Evolutionary conservation across 805 yeast species (phyloP), one percentile per base, ranked within the genome.

Genomic region (Candida palmyrensis): DNA sequence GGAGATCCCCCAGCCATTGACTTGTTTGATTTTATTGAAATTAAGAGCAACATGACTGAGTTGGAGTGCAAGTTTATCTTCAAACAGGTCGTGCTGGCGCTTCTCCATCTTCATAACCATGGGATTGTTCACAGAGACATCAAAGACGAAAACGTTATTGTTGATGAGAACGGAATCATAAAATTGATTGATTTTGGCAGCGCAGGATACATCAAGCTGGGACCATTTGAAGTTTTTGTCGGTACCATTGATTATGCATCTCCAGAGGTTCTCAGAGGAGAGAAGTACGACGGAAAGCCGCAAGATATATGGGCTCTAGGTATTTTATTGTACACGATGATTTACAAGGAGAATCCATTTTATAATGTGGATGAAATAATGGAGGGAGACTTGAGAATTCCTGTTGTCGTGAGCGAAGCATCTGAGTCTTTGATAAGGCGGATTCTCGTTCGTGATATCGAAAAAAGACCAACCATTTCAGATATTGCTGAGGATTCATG

Each of bases 241-340:
- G 98, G 98, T 2, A 92, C 98, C 0, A 79, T 92, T 27, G 97
- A 92, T 56, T 92, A 90, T 56, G 97, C 97, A 1, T 95, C 97
- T 0, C 98, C 98, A 0, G 98, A 92, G 57, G 96, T 92, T 1
- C 66, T 92, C 22, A 72, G 79, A 32, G 98, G 97, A 2, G 79
- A 79, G 39, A 82, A 89, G 15, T 92, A 90, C 50, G 87, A 78
- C 32, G 98, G 98, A 15, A 82, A 77, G 53, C 90, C 95, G 3
- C 98, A 92, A 56, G 98, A 92, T 59, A 81, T 89, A 2, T 92
- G 98, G 98, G 96, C 97, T 0, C 68, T 90, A 51, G 98, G 98
- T 2, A 84, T 92, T 15, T 63, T 92, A 37, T 63, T 92, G 15
- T 92, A 89, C 59, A 92, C 97, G 0, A 74, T 92, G 50, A 70